A percentile compares a stretch with the other conserved stretches of the same genome.
phyloP scores from a whole-genome alignment of 371 early-diverging fungal species.

The Apophysomyces trapeziformis region DNA sequence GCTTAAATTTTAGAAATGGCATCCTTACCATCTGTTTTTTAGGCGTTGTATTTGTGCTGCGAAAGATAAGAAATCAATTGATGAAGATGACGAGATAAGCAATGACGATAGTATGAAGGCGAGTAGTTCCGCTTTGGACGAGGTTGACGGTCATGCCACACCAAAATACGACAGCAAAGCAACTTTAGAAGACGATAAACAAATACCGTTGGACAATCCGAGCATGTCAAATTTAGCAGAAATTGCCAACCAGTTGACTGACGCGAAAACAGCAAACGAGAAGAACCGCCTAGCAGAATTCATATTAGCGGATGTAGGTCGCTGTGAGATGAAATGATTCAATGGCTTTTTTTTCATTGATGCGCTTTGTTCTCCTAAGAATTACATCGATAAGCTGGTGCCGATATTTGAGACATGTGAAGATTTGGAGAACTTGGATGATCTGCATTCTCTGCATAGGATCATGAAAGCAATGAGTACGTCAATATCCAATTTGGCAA shows the following conservation, averaged over 20 bases:
- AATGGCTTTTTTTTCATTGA: not conserved
- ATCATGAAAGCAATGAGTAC: constrained; percentile 78
- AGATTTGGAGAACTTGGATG: constrained; percentile 78
- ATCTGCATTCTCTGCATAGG: constrained; percentile 70
- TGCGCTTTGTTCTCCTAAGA: constrained; percentile 39
- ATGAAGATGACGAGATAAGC: not conserved
- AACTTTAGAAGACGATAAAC: constrained; percentile 27
- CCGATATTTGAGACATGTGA: constrained; percentile 80
- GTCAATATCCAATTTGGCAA: constrained; percentile 17
- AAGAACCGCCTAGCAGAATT: constrained; percentile 56
- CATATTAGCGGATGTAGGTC: constrained; percentile 52
- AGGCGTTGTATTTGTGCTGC: constrained; percentile 15
- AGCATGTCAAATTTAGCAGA: constrained; percentile 66
- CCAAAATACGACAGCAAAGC: constrained; percentile 28
- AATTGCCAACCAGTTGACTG: constrained; percentile 57
- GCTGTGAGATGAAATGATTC: not conserved
- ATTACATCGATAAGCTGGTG: constrained; percentile 74
- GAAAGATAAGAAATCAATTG: constrained; percentile 22
- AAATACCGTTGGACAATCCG: constrained; percentile 35
- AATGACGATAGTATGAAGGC: not conserved
- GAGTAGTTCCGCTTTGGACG: not conserved
- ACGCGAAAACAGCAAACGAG: constrained; percentile 48
- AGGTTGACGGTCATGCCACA: constrained; percentile 30
- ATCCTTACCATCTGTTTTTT: not conserved
- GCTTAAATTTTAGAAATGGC: not conserved